A percentile compares a stretch with the other conserved stretches of the same genome.
These are phyloP conservation scores for Malassezia obtusa DNA, from an alignment of 1,284 basidiomycete species.

Conservation along the genomic window DNA sequence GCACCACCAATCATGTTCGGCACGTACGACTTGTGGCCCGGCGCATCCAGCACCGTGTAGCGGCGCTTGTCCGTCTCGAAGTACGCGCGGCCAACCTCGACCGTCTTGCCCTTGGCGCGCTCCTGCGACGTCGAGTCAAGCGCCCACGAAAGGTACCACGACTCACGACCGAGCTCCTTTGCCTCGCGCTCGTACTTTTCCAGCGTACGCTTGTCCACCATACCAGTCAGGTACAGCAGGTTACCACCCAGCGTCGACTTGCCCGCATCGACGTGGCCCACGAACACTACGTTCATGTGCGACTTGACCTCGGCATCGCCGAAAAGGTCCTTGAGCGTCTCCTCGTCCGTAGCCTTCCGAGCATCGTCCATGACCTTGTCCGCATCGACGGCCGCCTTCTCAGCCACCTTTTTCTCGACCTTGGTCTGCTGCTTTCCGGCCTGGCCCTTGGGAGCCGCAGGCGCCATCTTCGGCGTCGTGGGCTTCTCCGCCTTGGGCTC, in stretches of 20 bases:
- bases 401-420: slow-evolving; percentile 27
- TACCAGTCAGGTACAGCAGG: slow-evolving; percentile 44
- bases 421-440: slow-evolving; percentile 22
- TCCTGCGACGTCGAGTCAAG: slow-evolving; percentile 47
- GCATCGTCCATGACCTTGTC: slow-evolving; percentile 45
- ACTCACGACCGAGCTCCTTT: slow-evolving; percentile 45
- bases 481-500: background rate
- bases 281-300: slow-evolving; percentile 47
- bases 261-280: slow-evolving; percentile 48
- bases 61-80: slow-evolving; percentile 47
- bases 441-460: slow-evolving; percentile 10
- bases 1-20: slow-evolving; percentile 48
- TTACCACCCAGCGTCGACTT: slow-evolving; percentile 48
- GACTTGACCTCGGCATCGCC: slow-evolving; percentile 45
- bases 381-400: slow-evolving; percentile 36
- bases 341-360: slow-evolving; percentile 41
- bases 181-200: slow-evolving; percentile 48
- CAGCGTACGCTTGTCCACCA: slow-evolving; percentile 48
- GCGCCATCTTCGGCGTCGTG: background rate
- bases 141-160: slow-evolving; percentile 47
- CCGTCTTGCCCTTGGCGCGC: slow-evolving; percentile 47
- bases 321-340: slow-evolving; percentile 46
- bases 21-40: slow-evolving; percentile 47
- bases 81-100: slow-evolving; percentile 46
- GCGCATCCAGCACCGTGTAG: slow-evolving; percentile 47